phyloP scores from a whole-genome alignment of 2,329 filamentous ascomycete genomes.

The Metarhizium anisopliae region DNA sequence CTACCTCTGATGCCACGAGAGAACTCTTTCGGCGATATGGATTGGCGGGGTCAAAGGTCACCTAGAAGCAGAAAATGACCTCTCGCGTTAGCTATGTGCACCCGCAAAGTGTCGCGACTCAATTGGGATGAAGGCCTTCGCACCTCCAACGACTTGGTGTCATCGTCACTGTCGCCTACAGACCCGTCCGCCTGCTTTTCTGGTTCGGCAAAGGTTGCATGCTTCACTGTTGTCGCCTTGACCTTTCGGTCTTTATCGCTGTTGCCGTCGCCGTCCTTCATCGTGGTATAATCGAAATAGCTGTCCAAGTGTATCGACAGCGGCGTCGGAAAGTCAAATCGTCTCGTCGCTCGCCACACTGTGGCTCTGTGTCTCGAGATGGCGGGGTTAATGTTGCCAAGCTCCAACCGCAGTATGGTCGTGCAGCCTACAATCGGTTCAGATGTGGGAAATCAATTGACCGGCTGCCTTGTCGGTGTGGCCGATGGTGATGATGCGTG shows the following conservation, averaged over 20 bases:
- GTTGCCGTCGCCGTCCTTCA: conserved; percentile 10
- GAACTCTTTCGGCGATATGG: conserved; percentile 59
- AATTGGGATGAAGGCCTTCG: not conserved
- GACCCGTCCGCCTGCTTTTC: conserved; percentile 1
- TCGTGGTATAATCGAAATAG: not conserved
- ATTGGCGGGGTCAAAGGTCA: conserved; percentile 53
- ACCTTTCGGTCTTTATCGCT: conserved; percentile 11
- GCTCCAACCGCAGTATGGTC: not conserved
- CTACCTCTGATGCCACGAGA: conserved; percentile 43
- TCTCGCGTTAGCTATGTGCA: not conserved
- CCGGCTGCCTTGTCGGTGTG: not conserved
- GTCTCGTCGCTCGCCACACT: not conserved
- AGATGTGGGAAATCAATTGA: not conserved
- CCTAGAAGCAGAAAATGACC: conserved; percentile 26
- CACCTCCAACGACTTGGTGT: conserved; percentile 40
- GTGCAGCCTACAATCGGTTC: not conserved
- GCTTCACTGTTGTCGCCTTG: conserved; percentile 8
- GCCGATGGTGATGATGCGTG: not conserved
- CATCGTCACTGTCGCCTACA: conserved; percentile 36
- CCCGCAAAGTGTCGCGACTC: not conserved
- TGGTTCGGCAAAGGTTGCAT: conserved; percentile 15
- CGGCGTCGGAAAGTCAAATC: not conserved
- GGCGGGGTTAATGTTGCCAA: not conserved
- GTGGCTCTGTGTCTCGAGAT: not conserved
- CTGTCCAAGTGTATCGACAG: not conserved